Base-by-base conservation (phyloP, 2,329 filamentous ascomycete species). In the Fusarium abutilonis region DNA sequence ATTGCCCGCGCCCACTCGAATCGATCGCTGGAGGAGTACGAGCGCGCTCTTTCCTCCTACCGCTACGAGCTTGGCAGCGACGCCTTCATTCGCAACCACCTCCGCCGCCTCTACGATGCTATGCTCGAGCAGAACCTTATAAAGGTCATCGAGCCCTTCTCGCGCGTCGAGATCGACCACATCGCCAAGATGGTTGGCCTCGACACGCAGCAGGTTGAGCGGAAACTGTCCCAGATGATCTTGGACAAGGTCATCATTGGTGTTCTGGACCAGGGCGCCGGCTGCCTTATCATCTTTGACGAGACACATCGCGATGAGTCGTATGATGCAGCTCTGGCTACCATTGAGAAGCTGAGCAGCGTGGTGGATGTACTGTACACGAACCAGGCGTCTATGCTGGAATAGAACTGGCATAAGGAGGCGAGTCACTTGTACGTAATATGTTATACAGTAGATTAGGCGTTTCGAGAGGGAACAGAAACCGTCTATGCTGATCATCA, bases 41-140 rank as follows among this genome's bases (percentile, higher is more conserved):
- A 99, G 80, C 89, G 89, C 68, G 93, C 96, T 3, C 85, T 99
- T 34, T 91, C 91, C 46, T 85, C 91, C 67, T 99, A 96, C 82
- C 89, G 93, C 66, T 94, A 92, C 78, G 93, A 98, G 81, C 88
- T 99, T 11, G 94, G 93, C 69, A 91, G 91, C 76, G 95, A 99
- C 75, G 86, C 91, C 60, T 99, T 99, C 81, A 96, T 99, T 78
- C 92, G 94, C 63, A 97, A 95, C 78, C 95, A 99, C 80, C 88
- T 99, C 68, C 92, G 93, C 59, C 90, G 93, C 46, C 84, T 99
- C 47, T 99, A 99, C 81, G 95, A 99, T 78, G 92, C 93, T 75
- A 97, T 99, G 93, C 80, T 99, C 74, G 95, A 99, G 83, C 95
- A 99, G 85, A 99, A 99, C 78, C 86, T 99, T 38, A 96, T 98